A percentile compares a stretch with the other conserved stretches of the same genome.
Evolutionary conservation across 371 early-diverging fungal genomes (phyloP).

Genomic region (Caulochytrium protostelioides): DNA sequence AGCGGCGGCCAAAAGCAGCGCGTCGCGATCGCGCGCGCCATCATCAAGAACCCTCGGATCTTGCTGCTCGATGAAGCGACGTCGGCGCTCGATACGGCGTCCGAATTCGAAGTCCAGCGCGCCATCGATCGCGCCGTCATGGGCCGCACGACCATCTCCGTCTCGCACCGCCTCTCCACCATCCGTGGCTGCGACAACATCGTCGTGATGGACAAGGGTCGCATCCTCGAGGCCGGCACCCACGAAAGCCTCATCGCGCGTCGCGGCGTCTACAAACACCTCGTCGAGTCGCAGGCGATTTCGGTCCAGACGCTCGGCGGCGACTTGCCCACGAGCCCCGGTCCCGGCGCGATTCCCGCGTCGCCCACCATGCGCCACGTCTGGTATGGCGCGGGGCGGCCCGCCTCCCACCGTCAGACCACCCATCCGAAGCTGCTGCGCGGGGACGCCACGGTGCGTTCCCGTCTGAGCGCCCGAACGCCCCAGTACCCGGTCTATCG

Average conservation of each 20-base stretch:
- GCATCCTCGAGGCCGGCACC: conserved; percentile 37
- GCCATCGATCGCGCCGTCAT: conserved; percentile 4
- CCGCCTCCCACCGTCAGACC: too few relatives aligned
- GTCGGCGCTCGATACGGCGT: conserved; percentile 14
- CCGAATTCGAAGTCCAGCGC: conserved; percentile 10
- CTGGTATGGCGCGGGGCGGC: too few relatives aligned
- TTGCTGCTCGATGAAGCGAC: conserved; percentile 26
- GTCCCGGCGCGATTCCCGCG: too few relatives aligned
- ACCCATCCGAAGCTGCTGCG: too few relatives aligned
- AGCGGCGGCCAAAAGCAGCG: conserved; percentile 65
- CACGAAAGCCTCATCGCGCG: conserved; percentile 50
- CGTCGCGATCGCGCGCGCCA: conserved; percentile 25
- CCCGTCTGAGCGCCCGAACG: too few relatives aligned
- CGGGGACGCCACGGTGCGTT: too few relatives aligned
- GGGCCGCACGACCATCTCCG: conserved; percentile 5
- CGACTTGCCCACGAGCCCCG: too few relatives aligned
- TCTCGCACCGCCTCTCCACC: conserved; percentile 16
- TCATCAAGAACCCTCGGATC: conserved; percentile 19
- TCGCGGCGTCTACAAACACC: too few relatives aligned
- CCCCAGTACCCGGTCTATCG: too few relatives aligned
- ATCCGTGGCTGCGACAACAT: conserved; percentile 17
- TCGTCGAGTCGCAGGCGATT: too few relatives aligned
- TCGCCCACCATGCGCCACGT: too few relatives aligned
- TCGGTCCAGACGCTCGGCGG: too few relatives aligned
- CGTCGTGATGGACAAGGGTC: conserved; percentile 16